Conservation (phyloP, 1,139 yeast genomes). For the Arxiozyma telluris region DNA sequence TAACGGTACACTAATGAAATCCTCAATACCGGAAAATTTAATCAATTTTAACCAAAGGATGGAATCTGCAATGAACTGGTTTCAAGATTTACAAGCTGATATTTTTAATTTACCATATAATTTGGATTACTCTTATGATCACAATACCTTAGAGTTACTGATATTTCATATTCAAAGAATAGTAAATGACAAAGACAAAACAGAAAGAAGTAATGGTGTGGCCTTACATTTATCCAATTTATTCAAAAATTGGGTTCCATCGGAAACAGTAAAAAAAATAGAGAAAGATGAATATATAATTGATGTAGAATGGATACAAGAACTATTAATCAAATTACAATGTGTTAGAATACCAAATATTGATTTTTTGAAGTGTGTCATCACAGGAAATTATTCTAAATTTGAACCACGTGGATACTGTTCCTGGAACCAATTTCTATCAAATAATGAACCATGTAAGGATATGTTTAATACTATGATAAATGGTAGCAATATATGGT, state of each 20-base stretch:
- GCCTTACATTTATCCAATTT: slow-evolving; percentile 12
- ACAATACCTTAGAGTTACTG: slow-evolving; percentile 14
- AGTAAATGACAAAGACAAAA: slow-evolving; percentile 4
- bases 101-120: slow-evolving; percentile 5
- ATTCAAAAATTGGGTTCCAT: slow-evolving; percentile 7
- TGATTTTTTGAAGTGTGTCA: slow-evolving; percentile 11
- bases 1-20: neutral
- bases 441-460: slow-evolving; percentile 19
- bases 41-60: slow-evolving; percentile 6
- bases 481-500: slow-evolving; percentile 17
- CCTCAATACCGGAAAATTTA: slow-evolving; percentile 2
- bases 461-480: slow-evolving; percentile 13
- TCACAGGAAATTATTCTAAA: slow-evolving; percentile 6
- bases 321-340: slow-evolving; percentile 3
- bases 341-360: slow-evolving; percentile 1
- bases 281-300: slow-evolving; percentile 12
- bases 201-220: slow-evolving; percentile 7
- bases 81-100: slow-evolving; percentile 5
- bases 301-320: slow-evolving; percentile 22
- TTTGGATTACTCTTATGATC: slow-evolving; percentile 12
- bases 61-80: slow-evolving; percentile 15
- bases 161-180: slow-evolving; percentile 13
- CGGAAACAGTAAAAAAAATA: neutral
- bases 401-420: slow-evolving; percentile 15
- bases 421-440: slow-evolving; percentile 20